A percentile compares a stretch with the other conserved stretches of the same genome.
Conservation (phyloP, 2,329 filamentous ascomycete species). For the Trematosphaeria pertusa region DNA sequence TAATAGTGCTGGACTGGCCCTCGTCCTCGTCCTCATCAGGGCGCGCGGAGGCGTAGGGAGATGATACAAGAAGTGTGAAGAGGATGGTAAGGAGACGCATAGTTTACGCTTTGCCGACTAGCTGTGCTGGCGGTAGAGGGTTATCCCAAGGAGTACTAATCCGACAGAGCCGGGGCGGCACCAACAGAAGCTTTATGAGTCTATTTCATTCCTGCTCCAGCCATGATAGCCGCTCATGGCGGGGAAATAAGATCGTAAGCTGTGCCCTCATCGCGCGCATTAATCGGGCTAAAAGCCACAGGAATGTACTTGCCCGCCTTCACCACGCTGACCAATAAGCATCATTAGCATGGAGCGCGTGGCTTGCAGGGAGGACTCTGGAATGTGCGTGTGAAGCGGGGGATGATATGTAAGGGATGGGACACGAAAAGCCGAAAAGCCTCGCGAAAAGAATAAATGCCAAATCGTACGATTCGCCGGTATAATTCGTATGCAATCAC, state of each 20-base stretch:
- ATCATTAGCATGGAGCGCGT: too few relatives aligned
- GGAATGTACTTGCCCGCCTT: too few relatives aligned
- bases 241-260: too few relatives aligned
- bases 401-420: too few relatives aligned
- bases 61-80: constrained; percentile 9
- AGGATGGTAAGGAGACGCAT: constrained; percentile 9
- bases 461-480: background rate
- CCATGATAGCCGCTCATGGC: too few relatives aligned
- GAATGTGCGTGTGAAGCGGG: background rate
- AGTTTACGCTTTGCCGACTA: background rate
- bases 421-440: too few relatives aligned
- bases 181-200: too few relatives aligned
- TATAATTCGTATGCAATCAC: constrained; percentile 20
- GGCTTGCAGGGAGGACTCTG: background rate
- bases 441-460: background rate
- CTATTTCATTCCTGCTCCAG: too few relatives aligned
- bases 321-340: too few relatives aligned
- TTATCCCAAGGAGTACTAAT: background rate
- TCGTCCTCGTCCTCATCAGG: constrained; percentile 1
- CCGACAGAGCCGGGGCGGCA: too few relatives aligned
- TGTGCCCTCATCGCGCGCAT: too few relatives aligned
- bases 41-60: constrained; percentile 1
- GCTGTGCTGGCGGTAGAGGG: background rate
- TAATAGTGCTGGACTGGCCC: constrained; percentile 8
- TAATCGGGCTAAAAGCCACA: too few relatives aligned